These are phyloP conservation scores for Voacanga thouarsii DNA, from an alignment of 257 asterid species.

Conservation along the genomic window DNA sequence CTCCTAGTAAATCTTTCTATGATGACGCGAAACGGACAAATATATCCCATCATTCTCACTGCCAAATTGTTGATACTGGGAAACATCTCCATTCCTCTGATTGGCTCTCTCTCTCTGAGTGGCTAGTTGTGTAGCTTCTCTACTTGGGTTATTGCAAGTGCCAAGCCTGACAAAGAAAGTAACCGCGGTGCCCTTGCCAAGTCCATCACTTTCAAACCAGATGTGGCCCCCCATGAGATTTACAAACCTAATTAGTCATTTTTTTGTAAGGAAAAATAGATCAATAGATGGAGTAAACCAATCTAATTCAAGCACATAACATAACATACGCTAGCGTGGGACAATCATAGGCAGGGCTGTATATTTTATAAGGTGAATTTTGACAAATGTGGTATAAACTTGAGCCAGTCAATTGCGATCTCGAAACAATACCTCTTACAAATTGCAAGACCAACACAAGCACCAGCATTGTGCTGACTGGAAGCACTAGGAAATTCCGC, in stretches of 20 bases:
- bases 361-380: not conserved
- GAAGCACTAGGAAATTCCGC: constrained; percentile 32
- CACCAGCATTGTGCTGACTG: constrained; percentile 33
- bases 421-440: constrained; percentile 49
- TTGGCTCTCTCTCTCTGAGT: constrained; percentile 15
- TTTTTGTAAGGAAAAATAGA: constrained; percentile 1
- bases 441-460: constrained; percentile 73
- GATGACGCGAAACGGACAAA: constrained; percentile 17
- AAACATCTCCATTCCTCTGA: constrained; percentile 30
- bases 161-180: constrained; percentile 49
- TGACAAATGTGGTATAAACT: not conserved
- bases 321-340: too few species aligned
- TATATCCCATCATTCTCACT: constrained; percentile 23
- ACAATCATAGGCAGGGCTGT: not conserved
- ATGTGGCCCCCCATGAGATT: constrained; percentile 65
- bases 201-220: constrained; percentile 65
- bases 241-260: constrained; percentile 39
- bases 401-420: not conserved
- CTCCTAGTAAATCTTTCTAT: constrained; percentile 20
- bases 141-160: constrained; percentile 28
- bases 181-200: constrained; percentile 53
- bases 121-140: constrained; percentile 10
- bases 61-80: constrained; percentile 27
- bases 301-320: not conserved
- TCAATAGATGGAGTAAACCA: not conserved